Evolutionary conservation across 2,329 filamentous ascomycete species (phyloP).

Genomic region (Coniochaeta pulveracea): DNA sequence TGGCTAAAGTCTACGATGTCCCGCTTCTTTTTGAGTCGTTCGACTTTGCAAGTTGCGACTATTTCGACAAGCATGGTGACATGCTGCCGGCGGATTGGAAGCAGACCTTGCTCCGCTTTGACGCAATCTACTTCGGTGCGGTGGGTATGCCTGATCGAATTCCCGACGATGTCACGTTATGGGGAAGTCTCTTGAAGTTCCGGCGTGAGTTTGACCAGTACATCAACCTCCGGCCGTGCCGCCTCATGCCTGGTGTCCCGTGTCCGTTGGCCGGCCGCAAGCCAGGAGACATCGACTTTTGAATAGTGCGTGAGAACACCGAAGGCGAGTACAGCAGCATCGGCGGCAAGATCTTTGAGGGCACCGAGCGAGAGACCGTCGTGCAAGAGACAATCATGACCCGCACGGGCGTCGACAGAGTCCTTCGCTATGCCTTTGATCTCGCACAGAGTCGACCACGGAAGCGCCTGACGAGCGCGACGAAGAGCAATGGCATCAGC

Average conservation of each 20-base stretch:
- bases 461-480: conserved; percentile 51
- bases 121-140: conserved; percentile 58
- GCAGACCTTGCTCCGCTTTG: conserved; percentile 43
- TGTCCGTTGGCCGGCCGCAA: conserved; percentile 42
- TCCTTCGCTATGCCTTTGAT: conserved; percentile 51
- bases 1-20: conserved; percentile 33
- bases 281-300: conserved; percentile 51
- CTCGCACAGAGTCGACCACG: conserved; percentile 41
- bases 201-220: conserved; percentile 58
- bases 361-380: conserved; percentile 44
- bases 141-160: conserved; percentile 45
- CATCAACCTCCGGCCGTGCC: conserved; percentile 55
- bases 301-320: conserved; percentile 53
- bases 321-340: conserved; percentile 55
- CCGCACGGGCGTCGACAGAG: conserved; percentile 42
- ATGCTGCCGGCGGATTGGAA: conserved; percentile 33
- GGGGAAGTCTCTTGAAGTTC: conserved; percentile 56
- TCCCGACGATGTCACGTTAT: conserved; percentile 56
- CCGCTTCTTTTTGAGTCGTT: conserved; percentile 50
- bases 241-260: conserved; percentile 46
- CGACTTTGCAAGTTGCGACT: conserved; percentile 55
- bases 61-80: conserved; percentile 32
- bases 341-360: conserved; percentile 46
- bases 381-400: conserved; percentile 53
- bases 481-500: conserved; percentile 51